phyloP scores from a whole-genome alignment of 2,329 filamentous ascomycete species.

The Microcyclospora tardicrescens region DNA sequence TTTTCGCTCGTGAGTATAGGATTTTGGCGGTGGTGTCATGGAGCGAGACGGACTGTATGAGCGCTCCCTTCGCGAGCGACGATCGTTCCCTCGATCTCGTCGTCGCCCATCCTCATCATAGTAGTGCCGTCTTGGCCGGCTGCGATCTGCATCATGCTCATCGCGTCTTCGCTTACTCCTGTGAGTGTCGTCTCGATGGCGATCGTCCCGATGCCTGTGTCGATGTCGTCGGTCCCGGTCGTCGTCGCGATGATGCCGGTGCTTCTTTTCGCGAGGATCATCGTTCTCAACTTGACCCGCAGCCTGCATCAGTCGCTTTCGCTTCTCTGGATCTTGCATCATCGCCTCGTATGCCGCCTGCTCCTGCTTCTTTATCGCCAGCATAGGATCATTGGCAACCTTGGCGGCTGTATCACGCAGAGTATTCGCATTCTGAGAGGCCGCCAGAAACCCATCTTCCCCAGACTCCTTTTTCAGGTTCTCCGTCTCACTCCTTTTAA shows the following conservation, averaged over 20 bases:
- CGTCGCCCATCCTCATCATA: constrained; percentile 15
- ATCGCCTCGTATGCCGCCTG: constrained; percentile 40
- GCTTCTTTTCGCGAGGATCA: constrained; percentile 16
- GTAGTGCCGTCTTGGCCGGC: constrained; percentile 18
- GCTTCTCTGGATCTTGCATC: constrained; percentile 63
- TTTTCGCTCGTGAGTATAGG: too few relatives aligned
- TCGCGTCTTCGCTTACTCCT: constrained; percentile 21
- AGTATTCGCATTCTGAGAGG: constrained; percentile 50
- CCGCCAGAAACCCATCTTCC: constrained; percentile 41
- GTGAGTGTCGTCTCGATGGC: constrained; percentile 15
- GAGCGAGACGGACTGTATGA: constrained; percentile 5
- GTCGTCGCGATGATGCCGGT: constrained; percentile 12
- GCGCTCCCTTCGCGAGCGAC: too few relatives aligned
- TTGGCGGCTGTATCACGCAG: constrained; percentile 72
- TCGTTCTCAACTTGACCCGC: constrained; percentile 21
- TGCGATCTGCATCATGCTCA: constrained; percentile 23
- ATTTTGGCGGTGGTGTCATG: constrained; percentile 13
- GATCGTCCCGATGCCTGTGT: constrained; percentile 9
- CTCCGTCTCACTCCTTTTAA: constrained; percentile 69
- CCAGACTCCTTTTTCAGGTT: constrained; percentile 57
- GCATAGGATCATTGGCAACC: constrained; percentile 76
- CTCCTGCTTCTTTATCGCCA: constrained; percentile 88
- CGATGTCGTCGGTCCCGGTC: constrained; percentile 12
- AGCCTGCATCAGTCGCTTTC: constrained; percentile 50
- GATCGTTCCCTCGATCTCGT: constrained; percentile 6